Percentiles rank a stretch among this genome's conserved stretches.
Evolutionary conservation across 768 basidiomycete genomes (phyloP).

Genomic region (Austroboletus eburneus): DNA sequence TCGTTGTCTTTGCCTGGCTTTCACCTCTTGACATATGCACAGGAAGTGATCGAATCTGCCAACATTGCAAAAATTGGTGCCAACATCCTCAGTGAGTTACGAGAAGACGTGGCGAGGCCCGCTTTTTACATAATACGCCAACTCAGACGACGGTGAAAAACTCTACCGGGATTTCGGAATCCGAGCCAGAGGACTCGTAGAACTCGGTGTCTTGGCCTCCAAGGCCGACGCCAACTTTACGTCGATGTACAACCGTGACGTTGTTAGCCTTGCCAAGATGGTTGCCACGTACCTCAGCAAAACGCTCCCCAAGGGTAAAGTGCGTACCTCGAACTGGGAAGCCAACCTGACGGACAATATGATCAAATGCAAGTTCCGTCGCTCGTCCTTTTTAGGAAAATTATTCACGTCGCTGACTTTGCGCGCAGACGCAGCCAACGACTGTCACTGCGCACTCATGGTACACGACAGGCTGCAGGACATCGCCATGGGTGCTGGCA

Average conservation of each 20-base stretch:
- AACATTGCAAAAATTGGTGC: constrained; percentile 42
- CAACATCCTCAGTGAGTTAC: constrained; percentile 43
- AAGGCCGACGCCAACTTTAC: constrained; percentile 37
- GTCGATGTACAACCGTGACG: constrained; percentile 30
- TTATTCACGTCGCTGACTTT: not conserved
- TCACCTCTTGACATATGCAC: not conserved
- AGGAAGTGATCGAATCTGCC: constrained; percentile 45
- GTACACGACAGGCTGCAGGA: constrained; percentile 37
- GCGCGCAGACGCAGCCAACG: constrained; percentile 46
- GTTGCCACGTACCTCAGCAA: constrained; percentile 38
- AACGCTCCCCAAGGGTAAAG: constrained; percentile 41
- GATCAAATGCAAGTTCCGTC: constrained; percentile 32
- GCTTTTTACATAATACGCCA: not conserved
- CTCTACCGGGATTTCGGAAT: constrained; percentile 46
- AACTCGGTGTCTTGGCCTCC: constrained; percentile 42
- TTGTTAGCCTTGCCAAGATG: constrained; percentile 43
- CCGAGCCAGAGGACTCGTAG: constrained; percentile 38
- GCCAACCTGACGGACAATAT: constrained; percentile 34
- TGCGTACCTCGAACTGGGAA: constrained; percentile 48
- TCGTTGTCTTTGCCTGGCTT: not conserved
- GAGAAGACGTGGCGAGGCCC: not conserved
- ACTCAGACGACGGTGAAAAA: constrained; percentile 45
- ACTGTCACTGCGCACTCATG: constrained; percentile 44
- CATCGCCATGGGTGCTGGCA: constrained; percentile 25
- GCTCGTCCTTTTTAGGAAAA: no score